phyloP scores from a whole-genome alignment of 306 rosid species.

The Cicer cuneatum region DNA sequence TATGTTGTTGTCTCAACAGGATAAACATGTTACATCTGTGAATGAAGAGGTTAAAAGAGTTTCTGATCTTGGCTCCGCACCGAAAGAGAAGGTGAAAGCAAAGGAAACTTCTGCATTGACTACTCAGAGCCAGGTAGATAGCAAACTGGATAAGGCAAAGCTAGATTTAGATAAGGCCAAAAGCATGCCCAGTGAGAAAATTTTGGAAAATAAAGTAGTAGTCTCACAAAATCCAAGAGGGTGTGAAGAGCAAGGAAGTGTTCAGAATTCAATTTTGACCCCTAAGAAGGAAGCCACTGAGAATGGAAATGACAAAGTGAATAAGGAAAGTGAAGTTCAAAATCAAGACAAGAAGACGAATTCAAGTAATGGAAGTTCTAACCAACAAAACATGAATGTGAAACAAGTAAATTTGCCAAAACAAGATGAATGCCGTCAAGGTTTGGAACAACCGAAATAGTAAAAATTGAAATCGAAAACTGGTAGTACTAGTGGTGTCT shows the following conservation, averaged over 20 bases:
- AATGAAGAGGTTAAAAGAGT: slow-evolving; percentile 5
- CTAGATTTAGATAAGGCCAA: slow-evolving; percentile 23
- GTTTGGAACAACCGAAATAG: slow-evolving; percentile 35
- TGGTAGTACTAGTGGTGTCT: slow-evolving; percentile 21
- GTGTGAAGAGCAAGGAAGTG: slow-evolving; percentile 33
- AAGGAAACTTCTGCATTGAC: slow-evolving; percentile 29
- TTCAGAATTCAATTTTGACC: slow-evolving; percentile 37
- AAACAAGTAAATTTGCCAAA: slow-evolving; percentile 41
- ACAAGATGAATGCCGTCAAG: slow-evolving; percentile 42
- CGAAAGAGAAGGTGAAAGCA: slow-evolving; percentile 43
- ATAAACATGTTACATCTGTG: slow-evolving; percentile 42
- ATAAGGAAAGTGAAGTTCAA: slow-evolving; percentile 37
- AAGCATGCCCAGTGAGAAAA: slow-evolving; percentile 22
- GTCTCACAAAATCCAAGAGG: slow-evolving; percentile 29
- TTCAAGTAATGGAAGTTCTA: slow-evolving; percentile 41
- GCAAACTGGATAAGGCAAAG: slow-evolving; percentile 17
- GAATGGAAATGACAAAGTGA: slow-evolving; percentile 41
- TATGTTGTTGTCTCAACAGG: slow-evolving; percentile 43
- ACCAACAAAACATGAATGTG: slow-evolving; percentile 45
- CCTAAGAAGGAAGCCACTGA: slow-evolving; percentile 20
- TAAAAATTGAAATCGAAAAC: slow-evolving; percentile 24
- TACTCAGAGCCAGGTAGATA: slow-evolving; percentile 12
- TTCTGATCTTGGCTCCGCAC: slow-evolving; percentile 24
- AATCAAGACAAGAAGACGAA: slow-evolving; percentile 28
- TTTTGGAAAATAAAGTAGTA: slow-evolving; percentile 43